A percentile compares a stretch with the other conserved stretches of the same genome.
These are phyloP conservation scores for Fusarium illudens DNA, from an alignment of 2,329 filamentous ascomycete species.

Conservation along the genomic window DNA sequence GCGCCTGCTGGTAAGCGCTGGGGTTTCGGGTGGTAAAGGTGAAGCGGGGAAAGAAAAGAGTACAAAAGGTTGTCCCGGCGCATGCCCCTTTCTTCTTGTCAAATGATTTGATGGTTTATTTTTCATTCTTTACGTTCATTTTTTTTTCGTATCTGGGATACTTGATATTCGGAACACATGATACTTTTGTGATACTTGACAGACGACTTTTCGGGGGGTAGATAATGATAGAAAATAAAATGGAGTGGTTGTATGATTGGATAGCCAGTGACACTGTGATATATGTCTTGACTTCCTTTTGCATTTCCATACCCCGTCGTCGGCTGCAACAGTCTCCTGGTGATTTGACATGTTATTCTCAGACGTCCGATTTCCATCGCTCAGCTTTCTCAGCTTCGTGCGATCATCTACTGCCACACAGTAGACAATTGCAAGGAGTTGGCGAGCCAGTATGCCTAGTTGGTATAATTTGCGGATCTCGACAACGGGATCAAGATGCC, in stretches of 20 bases:
- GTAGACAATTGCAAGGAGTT: too few species aligned
- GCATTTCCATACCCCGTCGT: neutral
- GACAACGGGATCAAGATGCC: too few species aligned
- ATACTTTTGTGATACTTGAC: neutral
- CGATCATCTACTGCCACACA: too few species aligned
- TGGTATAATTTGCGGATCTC: too few species aligned
- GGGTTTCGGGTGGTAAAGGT: constrained; percentile 13
- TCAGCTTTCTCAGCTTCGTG: too few species aligned
- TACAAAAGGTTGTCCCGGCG: neutral
- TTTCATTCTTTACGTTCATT: constrained; percentile 14
- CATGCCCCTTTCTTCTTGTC: neutral
- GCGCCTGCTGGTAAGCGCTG: constrained; percentile 36
- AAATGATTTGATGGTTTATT: neutral
- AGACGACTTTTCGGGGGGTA: constrained; percentile 12
- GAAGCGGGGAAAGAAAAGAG: neutral
- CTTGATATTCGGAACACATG: neutral
- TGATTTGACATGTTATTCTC: too few species aligned
- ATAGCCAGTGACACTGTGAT: too few species aligned
- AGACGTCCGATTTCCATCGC: too few species aligned
- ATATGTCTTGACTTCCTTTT: neutral
- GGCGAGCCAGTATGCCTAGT: too few species aligned
- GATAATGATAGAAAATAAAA: constrained; percentile 32
- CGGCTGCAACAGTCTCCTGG: neutral
- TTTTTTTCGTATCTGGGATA: constrained; percentile 9
- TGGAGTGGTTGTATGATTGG: neutral